These are phyloP conservation scores for Harringtonia lauricola DNA, from an alignment of 2,329 filamentous ascomycete species.

Conservation along the genomic window DNA sequence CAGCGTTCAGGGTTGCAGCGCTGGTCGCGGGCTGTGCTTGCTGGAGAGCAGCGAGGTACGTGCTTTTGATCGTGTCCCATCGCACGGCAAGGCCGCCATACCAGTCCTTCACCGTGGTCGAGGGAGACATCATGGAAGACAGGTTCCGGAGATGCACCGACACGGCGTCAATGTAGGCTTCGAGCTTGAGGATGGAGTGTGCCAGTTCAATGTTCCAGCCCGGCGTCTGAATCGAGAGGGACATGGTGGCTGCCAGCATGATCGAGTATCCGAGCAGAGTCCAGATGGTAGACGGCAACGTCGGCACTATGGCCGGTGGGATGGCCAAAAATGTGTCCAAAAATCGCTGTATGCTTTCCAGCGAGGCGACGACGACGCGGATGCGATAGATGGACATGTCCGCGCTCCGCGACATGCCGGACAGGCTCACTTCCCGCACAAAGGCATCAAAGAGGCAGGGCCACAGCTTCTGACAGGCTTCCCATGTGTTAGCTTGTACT, in stretches of 20 bases:
- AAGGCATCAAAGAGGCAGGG: constrained; percentile 1
- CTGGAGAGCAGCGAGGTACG: background rate
- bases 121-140: background rate
- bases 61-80: background rate
- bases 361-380: background rate
- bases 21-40: background rate
- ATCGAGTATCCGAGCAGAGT: constrained; percentile 2
- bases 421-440: constrained; percentile 2
- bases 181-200: constrained; percentile 2
- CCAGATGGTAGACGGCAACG: background rate
- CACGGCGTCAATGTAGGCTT: constrained; percentile 2
- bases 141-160: background rate
- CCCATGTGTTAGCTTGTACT: background rate
- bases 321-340: constrained; percentile 1
- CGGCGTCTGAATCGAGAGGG: background rate
- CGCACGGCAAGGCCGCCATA: background rate
- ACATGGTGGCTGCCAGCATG: background rate
- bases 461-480: constrained; percentile 2
- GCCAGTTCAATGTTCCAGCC: constrained; percentile 3
- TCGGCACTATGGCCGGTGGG: background rate
- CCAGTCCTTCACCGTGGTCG: background rate
- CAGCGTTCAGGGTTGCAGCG: background rate
- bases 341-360: constrained; percentile 1
- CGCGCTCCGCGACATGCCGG: constrained; percentile 2
- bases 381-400: constrained; percentile 1